These are phyloP conservation scores for Agrocybe pediades DNA, from an alignment of 768 basidiomycete species.

Conservation along the genomic window DNA sequence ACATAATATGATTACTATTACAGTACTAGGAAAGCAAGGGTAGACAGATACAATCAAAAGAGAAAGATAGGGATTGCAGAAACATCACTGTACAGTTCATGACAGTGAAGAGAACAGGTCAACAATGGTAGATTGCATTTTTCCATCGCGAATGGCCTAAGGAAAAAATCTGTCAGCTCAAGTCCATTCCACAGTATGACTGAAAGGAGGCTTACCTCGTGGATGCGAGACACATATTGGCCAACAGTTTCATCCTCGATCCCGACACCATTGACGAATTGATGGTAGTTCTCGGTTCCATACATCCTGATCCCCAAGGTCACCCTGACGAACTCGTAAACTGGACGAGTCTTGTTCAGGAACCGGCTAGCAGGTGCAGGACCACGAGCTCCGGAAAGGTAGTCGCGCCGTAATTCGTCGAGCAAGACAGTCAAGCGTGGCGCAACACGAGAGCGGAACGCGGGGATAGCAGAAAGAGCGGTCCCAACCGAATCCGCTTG, in stretches of 20 bases:
- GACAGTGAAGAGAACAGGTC: constrained; percentile 34
- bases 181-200: not conserved
- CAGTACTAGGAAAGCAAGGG: not conserved
- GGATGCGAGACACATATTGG: constrained; percentile 70
- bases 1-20: not conserved
- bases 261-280: constrained; percentile 63
- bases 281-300: constrained; percentile 69
- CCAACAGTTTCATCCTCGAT: constrained; percentile 72
- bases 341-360: constrained; percentile 66
- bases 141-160: constrained; percentile 55
- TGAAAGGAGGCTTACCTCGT: constrained; percentile 57
- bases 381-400: constrained; percentile 60
- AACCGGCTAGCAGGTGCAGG: constrained; percentile 65
- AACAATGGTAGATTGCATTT: constrained; percentile 46
- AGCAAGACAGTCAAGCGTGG: constrained; percentile 47
- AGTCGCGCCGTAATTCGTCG: constrained; percentile 51
- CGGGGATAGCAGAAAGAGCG: constrained; percentile 41
- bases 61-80: not conserved
- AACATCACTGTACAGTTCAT: not conserved
- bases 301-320: constrained; percentile 80
- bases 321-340: constrained; percentile 79
- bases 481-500: constrained; percentile 30
- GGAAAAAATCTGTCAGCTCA: constrained; percentile 1
- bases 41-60: not conserved
- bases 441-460: constrained; percentile 58